Evolutionary conservation across 2,329 filamentous ascomycete genomes (phyloP), one percentile per base, ranked within the genome.

Genomic region (Ramularia collo-cygni): DNA sequence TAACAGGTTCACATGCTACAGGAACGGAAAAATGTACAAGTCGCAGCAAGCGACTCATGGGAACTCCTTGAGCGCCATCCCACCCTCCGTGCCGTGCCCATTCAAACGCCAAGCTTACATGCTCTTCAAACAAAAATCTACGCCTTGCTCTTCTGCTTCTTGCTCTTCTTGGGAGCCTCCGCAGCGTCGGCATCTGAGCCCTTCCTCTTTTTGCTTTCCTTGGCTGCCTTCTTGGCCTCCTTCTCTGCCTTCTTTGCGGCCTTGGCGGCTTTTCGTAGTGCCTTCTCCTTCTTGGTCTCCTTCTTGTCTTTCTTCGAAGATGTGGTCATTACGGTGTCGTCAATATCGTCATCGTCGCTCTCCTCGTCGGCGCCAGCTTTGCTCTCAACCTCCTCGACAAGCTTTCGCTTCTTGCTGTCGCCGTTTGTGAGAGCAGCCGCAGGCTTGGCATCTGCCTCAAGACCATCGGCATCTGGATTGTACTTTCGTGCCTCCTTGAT

Each of bases 401-500:
- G 43, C 51, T 60, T 59, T 41, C 56, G 51, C 54, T 60, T 60
- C 65, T 46, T 69, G 43, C 68, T 46, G 68, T 74, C 54, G 66
- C 68, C 66, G 69, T 74, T 73, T 28, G 69, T 65, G 40, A 59
- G 60, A 8, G 56, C 48, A 34, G 60, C 38, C 17, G 65, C 73
- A 28, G 81, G 74, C 10, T 76, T 73, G 52, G 83, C 81, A 54
- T 85, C 77, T 34, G 77, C 78, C 44, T 72, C 72, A 36, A 95
- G 70, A 48, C 88, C 90, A 65, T 98, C 92, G 38, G 87, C 92
- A 60, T 96, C 89, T 35, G 79, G 75, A 65, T 96, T 96, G 75
- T 98, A 98, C 67, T 90, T 92, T 61, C 86, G 77, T 8, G 85
- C 84, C 65, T 95, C 87, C 69, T 93, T 94, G 58, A 98, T 74